These are phyloP conservation scores for Aspergillus heteromorphus DNA, from an alignment of 495 filamentous ascomycete genomes.

Conservation along the genomic window DNA sequence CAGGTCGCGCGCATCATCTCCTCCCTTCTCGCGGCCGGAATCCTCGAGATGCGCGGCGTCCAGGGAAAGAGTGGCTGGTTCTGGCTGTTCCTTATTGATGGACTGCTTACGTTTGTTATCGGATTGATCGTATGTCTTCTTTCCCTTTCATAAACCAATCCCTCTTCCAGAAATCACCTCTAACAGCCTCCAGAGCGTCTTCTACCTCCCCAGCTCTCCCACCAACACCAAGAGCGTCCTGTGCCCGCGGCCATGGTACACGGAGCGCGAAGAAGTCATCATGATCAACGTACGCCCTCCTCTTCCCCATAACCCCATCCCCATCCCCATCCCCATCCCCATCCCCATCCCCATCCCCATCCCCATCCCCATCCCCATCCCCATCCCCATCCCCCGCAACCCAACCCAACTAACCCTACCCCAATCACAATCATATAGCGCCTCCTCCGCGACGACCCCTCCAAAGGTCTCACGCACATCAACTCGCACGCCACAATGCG, in stretches of 20 bases:
- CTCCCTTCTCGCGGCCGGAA: constrained; percentile 46
- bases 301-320: background rate
- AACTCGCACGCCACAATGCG: constrained; percentile 23
- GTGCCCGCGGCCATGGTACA: constrained; percentile 47
- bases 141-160: background rate
- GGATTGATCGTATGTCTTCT: constrained; percentile 19
- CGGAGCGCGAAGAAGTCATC: constrained; percentile 46
- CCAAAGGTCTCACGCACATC: constrained; percentile 40
- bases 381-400: background rate
- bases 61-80: constrained; percentile 46
- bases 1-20: constrained; percentile 44
- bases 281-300: constrained; percentile 35
- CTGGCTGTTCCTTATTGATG: constrained; percentile 48
- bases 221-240: constrained; percentile 48
- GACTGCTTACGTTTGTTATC: constrained; percentile 28
- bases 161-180: background rate
- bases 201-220: constrained; percentile 41
- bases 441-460: constrained; percentile 47
- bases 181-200: constrained; percentile 10
- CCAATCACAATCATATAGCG: constrained; percentile 24
- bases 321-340: background rate
- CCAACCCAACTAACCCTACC: background rate
- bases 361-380: background rate
- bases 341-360: background rate
- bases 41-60: constrained; percentile 48